These are phyloP conservation scores for Salvia hispanica DNA, from an alignment of 257 asterid genomes.

Conservation along the genomic window DNA sequence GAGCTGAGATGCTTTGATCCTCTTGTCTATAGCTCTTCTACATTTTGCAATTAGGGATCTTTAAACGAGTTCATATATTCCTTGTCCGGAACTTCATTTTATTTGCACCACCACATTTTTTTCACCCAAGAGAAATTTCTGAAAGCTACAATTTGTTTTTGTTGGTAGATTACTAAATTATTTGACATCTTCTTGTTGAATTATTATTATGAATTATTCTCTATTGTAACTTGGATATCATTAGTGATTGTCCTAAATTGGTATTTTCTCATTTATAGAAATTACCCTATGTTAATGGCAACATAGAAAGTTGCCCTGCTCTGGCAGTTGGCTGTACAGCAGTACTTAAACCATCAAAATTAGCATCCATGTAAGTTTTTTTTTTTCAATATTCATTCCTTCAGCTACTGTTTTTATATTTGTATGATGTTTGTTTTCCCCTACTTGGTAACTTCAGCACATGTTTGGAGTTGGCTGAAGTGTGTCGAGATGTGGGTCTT, in stretches of 20 bases:
- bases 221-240: not conserved
- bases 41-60: no score
- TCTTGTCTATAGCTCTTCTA: not conserved
- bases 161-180: not conserved
- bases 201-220: not conserved
- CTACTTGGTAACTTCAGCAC: conserved; percentile 51
- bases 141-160: not conserved
- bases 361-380: conserved; percentile 65
- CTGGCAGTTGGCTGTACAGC: conserved; percentile 96
- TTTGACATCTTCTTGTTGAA: not conserved
- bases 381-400: conserved; percentile 4
- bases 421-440: not conserved
- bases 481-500: conserved; percentile 83
- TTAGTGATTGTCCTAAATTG: conserved; percentile 23
- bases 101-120: not conserved
- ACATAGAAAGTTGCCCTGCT: conserved; percentile 97
- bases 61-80: not conserved
- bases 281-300: conserved; percentile 91
- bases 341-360: conserved; percentile 88
- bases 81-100: not conserved
- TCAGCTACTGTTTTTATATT: not conserved
- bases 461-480: conserved; percentile 87
- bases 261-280: conserved; percentile 47
- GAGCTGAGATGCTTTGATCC: no score
- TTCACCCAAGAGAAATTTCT: not conserved